phyloP scores from a whole-genome alignment of 306 rosid species.

The Corylus avellana region DNA sequence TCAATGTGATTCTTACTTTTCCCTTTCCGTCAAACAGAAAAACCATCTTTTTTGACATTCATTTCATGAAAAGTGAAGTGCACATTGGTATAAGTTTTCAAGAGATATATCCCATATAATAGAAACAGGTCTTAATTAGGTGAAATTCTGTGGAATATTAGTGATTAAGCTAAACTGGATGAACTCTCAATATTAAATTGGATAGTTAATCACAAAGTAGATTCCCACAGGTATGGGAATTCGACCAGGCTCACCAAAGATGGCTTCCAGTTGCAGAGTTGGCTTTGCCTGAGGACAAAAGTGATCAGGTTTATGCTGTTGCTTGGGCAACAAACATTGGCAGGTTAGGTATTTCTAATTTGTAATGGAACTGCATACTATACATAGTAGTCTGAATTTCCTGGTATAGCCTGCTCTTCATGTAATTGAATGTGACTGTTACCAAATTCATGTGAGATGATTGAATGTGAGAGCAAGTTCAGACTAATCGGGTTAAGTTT shows the following conservation, averaged over 20 bases:
- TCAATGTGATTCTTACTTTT: background rate
- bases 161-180: background rate
- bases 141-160: background rate
- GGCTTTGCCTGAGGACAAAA: slow-evolving; percentile 63
- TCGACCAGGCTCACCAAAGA: slow-evolving; percentile 94
- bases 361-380: background rate
- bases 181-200: background rate
- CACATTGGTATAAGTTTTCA: background rate
- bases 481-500: slow-evolving; percentile 10
- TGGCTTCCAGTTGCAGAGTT: slow-evolving; percentile 97
- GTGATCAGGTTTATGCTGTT: slow-evolving; percentile 69
- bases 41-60: too few species aligned
- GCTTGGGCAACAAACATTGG: slow-evolving; percentile 98
- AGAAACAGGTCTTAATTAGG: background rate
- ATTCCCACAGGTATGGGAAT: slow-evolving; percentile 78
- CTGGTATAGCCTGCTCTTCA: background rate
- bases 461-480: slow-evolving; percentile 12
- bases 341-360: slow-evolving; percentile 50
- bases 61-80: background rate
- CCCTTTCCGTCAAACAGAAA: background rate
- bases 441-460: background rate
- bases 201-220: background rate
- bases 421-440: background rate
- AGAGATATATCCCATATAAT: background rate
- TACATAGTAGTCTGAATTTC: slow-evolving; percentile 6